Evolutionary conservation across 306 rosid species (phyloP).

Genomic region (Quercus engelmannii): DNA sequence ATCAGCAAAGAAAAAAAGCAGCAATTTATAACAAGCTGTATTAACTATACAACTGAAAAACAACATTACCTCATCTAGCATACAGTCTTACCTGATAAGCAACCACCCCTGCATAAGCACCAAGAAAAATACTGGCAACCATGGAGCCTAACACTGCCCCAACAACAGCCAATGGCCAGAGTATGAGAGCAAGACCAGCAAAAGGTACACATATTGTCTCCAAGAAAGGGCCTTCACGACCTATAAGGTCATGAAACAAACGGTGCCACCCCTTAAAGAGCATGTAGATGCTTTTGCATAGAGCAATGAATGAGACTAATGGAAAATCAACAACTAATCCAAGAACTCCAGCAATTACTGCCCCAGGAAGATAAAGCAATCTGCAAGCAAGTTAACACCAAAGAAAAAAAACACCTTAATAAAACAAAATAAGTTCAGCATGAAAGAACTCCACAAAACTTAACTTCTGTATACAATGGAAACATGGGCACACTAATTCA

Average conservation of each 20-base stretch:
- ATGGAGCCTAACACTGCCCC: constrained; percentile 73
- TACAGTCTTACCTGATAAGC: constrained; percentile 66
- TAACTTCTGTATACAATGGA: neutral
- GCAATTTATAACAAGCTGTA: constrained; percentile 5
- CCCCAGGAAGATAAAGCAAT: constrained; percentile 74
- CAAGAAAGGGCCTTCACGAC: constrained; percentile 99
- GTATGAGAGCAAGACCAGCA: constrained; percentile 90
- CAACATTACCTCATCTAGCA: neutral
- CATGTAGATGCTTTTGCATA: constrained; percentile 80
- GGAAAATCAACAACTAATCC: constrained; percentile 71
- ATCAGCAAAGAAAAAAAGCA: constrained; percentile 7
- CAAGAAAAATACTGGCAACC: constrained; percentile 67
- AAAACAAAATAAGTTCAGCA: constrained; percentile 7
- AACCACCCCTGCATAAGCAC: constrained; percentile 78
- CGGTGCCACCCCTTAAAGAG: constrained; percentile 92
- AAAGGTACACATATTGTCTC: constrained; percentile 97
- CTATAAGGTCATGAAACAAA: constrained; percentile 92
- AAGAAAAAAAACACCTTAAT: neutral
- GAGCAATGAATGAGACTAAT: constrained; percentile 67
- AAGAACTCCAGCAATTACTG: constrained; percentile 54
- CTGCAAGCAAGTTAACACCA: constrained; percentile 39
- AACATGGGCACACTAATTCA: neutral
- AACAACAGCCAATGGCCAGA: constrained; percentile 95
- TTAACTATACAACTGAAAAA: constrained; percentile 5
- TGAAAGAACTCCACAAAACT: neutral